Conservation (phyloP, 2,329 filamentous ascomycete genomes). For the Amylocarpus encephaloides region DNA sequence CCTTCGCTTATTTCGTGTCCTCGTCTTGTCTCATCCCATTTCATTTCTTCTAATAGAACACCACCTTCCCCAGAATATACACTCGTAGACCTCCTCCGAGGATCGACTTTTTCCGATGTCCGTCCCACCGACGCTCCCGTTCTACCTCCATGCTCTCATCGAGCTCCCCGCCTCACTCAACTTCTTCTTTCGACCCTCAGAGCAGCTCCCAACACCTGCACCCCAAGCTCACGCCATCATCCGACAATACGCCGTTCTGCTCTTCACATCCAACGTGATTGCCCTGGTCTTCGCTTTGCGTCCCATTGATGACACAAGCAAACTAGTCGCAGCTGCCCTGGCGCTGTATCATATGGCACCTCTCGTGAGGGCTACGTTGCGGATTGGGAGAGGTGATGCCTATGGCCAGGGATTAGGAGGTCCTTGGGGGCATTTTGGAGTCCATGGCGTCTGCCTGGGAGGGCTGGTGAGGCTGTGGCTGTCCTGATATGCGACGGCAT, state of each 20-base stretch:
- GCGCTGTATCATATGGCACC: constrained; percentile 34
- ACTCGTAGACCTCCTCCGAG: background rate
- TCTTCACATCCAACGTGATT: constrained; percentile 32
- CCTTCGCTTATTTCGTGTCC: too few relatives aligned
- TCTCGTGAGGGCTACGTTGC: constrained; percentile 23
- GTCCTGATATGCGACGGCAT: background rate
- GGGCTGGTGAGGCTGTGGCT: background rate
- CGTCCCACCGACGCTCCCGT: constrained; percentile 13
- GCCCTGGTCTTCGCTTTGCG: constrained; percentile 30
- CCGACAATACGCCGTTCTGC: constrained; percentile 35
- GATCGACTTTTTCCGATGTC: background rate
- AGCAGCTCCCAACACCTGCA: constrained; percentile 28
- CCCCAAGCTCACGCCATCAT: constrained; percentile 33
- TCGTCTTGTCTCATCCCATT: too few relatives aligned
- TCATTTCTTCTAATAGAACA: background rate
- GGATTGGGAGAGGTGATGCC: constrained; percentile 9
- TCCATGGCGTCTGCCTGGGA: constrained; percentile 17
- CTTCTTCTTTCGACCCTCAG: constrained; percentile 33
- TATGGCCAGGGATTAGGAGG: constrained; percentile 18
- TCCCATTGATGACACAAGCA: constrained; percentile 26
- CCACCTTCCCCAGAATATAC: background rate
- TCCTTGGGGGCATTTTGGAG: constrained; percentile 23
- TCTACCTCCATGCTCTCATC: constrained; percentile 31
- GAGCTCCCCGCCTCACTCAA: constrained; percentile 34
- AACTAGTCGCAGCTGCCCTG: constrained; percentile 30